Base-by-base conservation (phyloP, 306 rosid genomes). In the Chamaecrista fasciculata region DNA sequence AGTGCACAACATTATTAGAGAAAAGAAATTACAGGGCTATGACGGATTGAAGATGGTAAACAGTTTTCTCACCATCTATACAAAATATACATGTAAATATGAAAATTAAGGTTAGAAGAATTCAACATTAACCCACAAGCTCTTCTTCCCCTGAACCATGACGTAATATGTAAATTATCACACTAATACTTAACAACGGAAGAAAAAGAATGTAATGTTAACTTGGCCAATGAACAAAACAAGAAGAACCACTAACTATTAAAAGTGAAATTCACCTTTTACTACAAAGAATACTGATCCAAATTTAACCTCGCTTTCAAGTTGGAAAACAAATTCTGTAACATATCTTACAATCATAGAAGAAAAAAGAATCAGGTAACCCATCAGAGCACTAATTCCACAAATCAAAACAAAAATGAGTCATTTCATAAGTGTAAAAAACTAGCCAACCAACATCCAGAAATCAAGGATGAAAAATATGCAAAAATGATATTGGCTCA, bases 401-500 rank as follows among this genome's bases (percentile, higher is more conserved):
- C 47, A 66, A 48, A 24, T 43, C 70, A 81, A 61, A 61, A 33
- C 25, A 16, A 31, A 58, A 16, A 25, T 8, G 29, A 36, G 18
- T 23, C 33, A 70, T 29, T 33, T 40, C 21, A 23, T 20, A 34
- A 37, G 52, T 40, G 51, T 50, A 40, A 47, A 40, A 47, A 29
- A 43, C 72, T 37, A 47, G 68, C 23, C 62, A 59, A 62, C 44
- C 48, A 56, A 44, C 59, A 66, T 28, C 60, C 68, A 10, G 37
- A 42, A 58, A 50, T 67, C 48, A 57, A 44, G 66, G 24, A 77
- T 12, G 68, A 43, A n/a, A 57, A 16, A 64, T 70, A 60, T 40
- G 25, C 39, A 44, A 69, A 66, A 67, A 53, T 36, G 62, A 71
- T 51, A 55, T 47, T 73, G 53, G 72, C 56, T 34, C 58, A 16